A percentile compares a stretch with the other conserved stretches of the same genome.
Conservation (phyloP, 2,329 filamentous ascomycete species). For the Colletotrichum spinosum region DNA sequence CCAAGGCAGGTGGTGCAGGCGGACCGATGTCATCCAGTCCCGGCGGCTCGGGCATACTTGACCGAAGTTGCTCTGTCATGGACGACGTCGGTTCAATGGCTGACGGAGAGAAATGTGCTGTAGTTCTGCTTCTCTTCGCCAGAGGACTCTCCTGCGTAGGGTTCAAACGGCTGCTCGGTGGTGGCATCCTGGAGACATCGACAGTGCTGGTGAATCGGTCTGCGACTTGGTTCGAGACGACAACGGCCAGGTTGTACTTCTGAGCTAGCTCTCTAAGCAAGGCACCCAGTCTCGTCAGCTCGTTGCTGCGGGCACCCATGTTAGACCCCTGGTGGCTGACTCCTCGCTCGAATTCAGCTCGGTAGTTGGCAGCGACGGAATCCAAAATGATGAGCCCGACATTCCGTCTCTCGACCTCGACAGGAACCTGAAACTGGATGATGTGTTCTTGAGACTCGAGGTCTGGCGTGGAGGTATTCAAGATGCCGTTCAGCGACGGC, state of each 20-base stretch:
- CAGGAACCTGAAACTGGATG: constrained; percentile 89
- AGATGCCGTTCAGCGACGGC: constrained; percentile 79
- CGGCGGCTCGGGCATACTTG: constrained; percentile 47
- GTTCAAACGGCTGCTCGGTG: constrained; percentile 27
- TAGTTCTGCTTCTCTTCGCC: constrained; percentile 54
- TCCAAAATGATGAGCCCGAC: constrained; percentile 89
- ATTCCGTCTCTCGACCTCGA: constrained; percentile 79
- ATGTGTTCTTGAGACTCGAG: constrained; percentile 97
- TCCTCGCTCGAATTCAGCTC: constrained; percentile 83
- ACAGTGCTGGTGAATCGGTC: constrained; percentile 75
- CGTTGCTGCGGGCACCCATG: constrained; percentile 80
- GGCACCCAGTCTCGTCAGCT: constrained; percentile 81
- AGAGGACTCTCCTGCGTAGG: constrained; percentile 61
- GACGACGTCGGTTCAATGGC: constrained; percentile 53
- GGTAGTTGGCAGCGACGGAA: constrained; percentile 94
- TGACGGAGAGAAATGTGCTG: constrained; percentile 42
- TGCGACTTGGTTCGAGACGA: constrained; percentile 95
- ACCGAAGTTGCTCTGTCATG: constrained; percentile 48
- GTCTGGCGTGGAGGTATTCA: constrained; percentile 86
- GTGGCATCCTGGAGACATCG: constrained; percentile 40
- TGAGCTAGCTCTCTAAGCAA: constrained; percentile 81
- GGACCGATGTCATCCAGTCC: constrained; percentile 55
- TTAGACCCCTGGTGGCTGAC: constrained; percentile 59
- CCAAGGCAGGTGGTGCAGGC: constrained; percentile 65
- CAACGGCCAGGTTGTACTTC: constrained; percentile 81